Evolutionary conservation across 2,329 filamentous ascomycete genomes (phyloP), one percentile per base, ranked within the genome.

Genomic region (Xylaria sp.): DNA sequence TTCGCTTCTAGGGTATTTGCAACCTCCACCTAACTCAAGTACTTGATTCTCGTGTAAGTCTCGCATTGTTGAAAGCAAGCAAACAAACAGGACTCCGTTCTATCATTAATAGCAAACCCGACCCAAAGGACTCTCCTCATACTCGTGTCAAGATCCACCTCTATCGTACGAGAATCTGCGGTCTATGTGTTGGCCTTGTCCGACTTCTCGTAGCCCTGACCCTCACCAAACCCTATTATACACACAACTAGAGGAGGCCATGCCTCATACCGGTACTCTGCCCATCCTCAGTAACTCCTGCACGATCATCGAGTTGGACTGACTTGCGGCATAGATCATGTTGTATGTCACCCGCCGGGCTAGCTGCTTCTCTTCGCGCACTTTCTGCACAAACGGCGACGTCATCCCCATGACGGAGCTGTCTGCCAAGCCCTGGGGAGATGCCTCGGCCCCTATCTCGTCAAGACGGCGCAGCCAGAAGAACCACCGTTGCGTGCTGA

Each of bases 401-500:
- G 63, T 48, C 56, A 66, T 61, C 0, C 62, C 69, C 44, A 54
- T 50, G 15, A 50, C 57, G 12, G 66, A 69, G 52, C 61, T 65
- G 59, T 51, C 62, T 23, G 50, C 52, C 28, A 59, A 5, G 8
- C 60, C 63, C 55, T 55, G 68, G 2, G 71, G 58, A 0, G 70
- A 65, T 52, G 68, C 18, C 44, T 72, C 73, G 6, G 68, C 71
- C 52, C 71, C 73, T 51, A 74, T 70, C 41, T 72, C 73, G 28
- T 73, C 73, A 15, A 74, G 70, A 20, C 73, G 63, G n/a, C 54
- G 63, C 41, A 73, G 57, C 73, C 73, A 74, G 71, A 73, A 74
- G 32, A 74, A 66, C 73, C 73, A 74, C 25, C 73, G 65, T 32
- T 68, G 65, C 23, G 71, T 65, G 32, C 70, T 73, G 64, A 74